Percentiles rank a stretch among this genome's conserved stretches.
Evolutionary conservation across 768 basidiomycete species (phyloP).

Genomic region (Auricularia sp.): DNA sequence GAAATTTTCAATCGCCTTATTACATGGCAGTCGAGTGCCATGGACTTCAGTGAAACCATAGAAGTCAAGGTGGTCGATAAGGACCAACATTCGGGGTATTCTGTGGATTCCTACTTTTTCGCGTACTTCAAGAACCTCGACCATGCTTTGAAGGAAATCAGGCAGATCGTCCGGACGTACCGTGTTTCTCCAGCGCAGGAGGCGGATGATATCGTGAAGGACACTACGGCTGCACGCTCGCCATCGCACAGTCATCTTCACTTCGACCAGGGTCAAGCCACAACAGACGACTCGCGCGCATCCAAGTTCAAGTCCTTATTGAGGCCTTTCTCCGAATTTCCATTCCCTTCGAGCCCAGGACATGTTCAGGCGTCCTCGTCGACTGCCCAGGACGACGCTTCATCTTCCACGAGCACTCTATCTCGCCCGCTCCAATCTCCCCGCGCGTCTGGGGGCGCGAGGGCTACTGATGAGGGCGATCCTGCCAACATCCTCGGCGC

Average conservation of each 20-base stretch:
- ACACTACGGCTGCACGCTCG: conserved; percentile 11
- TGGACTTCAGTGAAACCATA: conserved; percentile 95
- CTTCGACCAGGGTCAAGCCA: background rate
- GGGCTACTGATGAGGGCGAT: background rate
- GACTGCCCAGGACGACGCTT: background rate
- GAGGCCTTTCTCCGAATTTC: conserved; percentile 37
- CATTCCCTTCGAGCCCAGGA: background rate
- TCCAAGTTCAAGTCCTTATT: conserved; percentile 60
- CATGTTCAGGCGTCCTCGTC: background rate
- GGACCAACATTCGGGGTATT: conserved; percentile 59
- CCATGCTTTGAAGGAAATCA: conserved; percentile 69
- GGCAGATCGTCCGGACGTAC: conserved; percentile 52
- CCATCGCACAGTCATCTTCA: background rate
- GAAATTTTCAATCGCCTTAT: no score
- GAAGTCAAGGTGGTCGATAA: conserved; percentile 75
- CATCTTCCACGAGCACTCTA: background rate
- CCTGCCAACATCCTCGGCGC: conserved; percentile 22
- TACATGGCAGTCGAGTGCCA: conserved; percentile 43
- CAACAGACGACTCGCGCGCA: background rate
- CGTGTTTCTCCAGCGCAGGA: conserved; percentile 10
- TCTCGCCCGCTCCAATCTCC: background rate
- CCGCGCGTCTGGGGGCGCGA: background rate
- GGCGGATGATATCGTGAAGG: conserved; percentile 17
- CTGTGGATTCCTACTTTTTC: conserved; percentile 84
- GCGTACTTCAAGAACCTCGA: conserved; percentile 85